Evolutionary conservation across 805 yeast species (phyloP), one percentile per base, ranked within the genome.

Genomic region (Novakomyces olei): DNA sequence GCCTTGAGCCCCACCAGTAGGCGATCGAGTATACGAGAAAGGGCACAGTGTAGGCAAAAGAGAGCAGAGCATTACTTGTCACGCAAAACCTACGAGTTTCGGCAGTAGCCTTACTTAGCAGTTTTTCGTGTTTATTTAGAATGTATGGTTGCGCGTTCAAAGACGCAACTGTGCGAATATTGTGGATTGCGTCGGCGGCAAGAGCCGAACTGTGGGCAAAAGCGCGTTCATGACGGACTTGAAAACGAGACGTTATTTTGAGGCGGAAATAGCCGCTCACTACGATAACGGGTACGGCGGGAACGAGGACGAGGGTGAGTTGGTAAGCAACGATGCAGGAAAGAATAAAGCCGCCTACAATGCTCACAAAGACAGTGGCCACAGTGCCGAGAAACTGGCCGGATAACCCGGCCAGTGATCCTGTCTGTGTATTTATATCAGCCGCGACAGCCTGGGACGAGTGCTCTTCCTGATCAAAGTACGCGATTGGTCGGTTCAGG

Each of bases 121-220:
- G 47, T 7, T 42, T 45, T 3, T 26, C 35, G 9, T 42, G 35
- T 37, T 57, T 58, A 20, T 38, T 37, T 5, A 37, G 43, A 5
- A 57, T 61, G 12, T 52, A 54, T 16, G 45, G 49, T 33, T 57
- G 61, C 6, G 61, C 50, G 10, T 61, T 55, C 26, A 57, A 40
- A 8, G 61, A 44, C 30, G 51, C 51, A 8, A 57, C 63, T 12
- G 61, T 57, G 24, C 59, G 47, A 12, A 58, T 54, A 8, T 61
- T 51, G 10, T 49, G 36, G 3, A 55, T 49, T 30, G 47, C 53
- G 35, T 55, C 58, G 30, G 58, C 45, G 3, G 61, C 61, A 40
- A 51, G 49, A 15, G 56, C 37, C 8, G 60, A 60, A 12, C 57
- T 50, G 10, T 44, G 41, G 34, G 52, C 56, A 32, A 54, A 54